A percentile compares a stretch with the other conserved stretches of the same genome.
phyloP scores from a whole-genome alignment of 75 land plant genomes.

The Adiantum capillusveneris region DNA sequence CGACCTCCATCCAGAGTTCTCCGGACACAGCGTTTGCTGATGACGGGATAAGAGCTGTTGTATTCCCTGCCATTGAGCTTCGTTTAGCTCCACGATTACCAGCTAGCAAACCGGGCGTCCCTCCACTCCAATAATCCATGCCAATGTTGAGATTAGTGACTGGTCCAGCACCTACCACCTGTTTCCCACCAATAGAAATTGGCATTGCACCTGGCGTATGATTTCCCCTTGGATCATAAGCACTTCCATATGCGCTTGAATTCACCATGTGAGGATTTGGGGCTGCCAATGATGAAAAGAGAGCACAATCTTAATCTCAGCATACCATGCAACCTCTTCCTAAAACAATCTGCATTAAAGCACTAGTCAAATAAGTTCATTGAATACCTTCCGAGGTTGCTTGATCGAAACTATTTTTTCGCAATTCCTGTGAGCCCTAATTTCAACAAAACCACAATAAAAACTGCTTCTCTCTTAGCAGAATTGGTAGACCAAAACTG shows the following conservation, averaged over 20 bases:
- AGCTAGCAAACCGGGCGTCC: constrained; percentile 28
- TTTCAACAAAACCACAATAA: not conserved
- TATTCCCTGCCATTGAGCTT: not conserved
- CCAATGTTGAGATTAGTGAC: constrained; percentile 78
- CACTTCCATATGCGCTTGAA: constrained; percentile 4
- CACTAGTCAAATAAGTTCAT: not conserved
- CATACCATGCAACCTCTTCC: not conserved
- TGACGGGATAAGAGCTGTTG: not conserved
- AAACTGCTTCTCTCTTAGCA: too few relatives aligned
- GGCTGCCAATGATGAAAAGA: constrained; percentile 3
- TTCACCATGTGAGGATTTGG: constrained; percentile 15
- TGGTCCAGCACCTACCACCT: constrained; percentile 47
- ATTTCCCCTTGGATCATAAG: constrained; percentile 11
- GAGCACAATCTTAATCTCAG: too few relatives aligned
- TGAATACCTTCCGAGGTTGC: constrained; percentile 62
- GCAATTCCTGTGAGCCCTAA: constrained; percentile 31
- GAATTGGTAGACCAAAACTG: not conserved
- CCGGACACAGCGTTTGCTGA: not conserved
- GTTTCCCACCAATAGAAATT: constrained; percentile 26
- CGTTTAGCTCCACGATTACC: not conserved
- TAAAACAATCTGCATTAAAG: too few relatives aligned
- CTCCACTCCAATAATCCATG: constrained; percentile 72
- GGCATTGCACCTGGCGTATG: constrained; percentile 23
- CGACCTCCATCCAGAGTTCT: constrained; percentile 2
- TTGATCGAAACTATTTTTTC: constrained; percentile 56